Base-by-base conservation (phyloP, 352 stramenopile species). In the Phytophthora citrophthora region DNA sequence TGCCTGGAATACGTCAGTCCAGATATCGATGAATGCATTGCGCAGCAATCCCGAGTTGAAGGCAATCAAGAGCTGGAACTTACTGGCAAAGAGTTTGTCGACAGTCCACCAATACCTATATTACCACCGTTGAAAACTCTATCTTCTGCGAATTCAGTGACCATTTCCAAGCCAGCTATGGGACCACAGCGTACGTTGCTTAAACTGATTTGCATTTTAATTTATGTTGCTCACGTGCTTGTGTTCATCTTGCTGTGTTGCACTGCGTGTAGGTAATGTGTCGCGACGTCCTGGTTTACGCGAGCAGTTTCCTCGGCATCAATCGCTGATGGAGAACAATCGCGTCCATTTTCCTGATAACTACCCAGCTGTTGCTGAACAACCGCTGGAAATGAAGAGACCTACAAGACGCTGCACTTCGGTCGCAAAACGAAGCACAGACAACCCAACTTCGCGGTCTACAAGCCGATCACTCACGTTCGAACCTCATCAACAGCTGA, bases 1-100 rank as follows among this genome's bases (percentile, higher is more conserved):
- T 74, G 52, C 13, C 40, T 86, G 2, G 76, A 90, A 31, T 94
- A 94, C 51, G 61, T 89, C 43, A 94, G 86, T 13, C 86, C 86
- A 10, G 83, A 94, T 29, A 57, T 94, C 15, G 64, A 80, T 3
- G 39, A 56, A 4, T 88, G 67, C 32, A 69, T 94, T 5, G 58
- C 63, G 15, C 47, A 41, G 0, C 69, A 89, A 6, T 64, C 36
- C 6, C 52, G 55, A 9, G 56, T 79, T 36, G 68, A 83, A 72
- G 79, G 63, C 20, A 83, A 83, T 40, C 72, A 89, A 73, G 85
- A 93, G 11, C 69, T 93, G 0, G 85, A 93, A 1, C 56, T 86
- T 1, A 83, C 59, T 15, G 85, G 85, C 1, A 56, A 63, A 38
- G 85, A 93, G 44, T 93, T 93, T 57, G 39, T 92, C 13, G 59